phyloP scores from a whole-genome alignment of 768 basidiomycete species.

The Boletus patriciae region DNA sequence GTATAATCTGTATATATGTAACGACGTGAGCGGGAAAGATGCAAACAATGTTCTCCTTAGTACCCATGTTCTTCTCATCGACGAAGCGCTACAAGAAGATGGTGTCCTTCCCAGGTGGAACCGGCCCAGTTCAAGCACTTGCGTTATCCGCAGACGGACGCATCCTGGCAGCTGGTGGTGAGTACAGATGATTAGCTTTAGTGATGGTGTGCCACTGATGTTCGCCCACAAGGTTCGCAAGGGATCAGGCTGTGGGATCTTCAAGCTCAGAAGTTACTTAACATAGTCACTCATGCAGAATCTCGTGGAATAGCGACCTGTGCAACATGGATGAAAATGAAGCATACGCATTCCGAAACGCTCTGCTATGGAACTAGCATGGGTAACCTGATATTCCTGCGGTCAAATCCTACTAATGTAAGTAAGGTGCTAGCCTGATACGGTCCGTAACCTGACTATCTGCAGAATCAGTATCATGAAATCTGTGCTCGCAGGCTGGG shows the following conservation, averaged over 20 bases:
- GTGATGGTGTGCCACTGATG: neutral
- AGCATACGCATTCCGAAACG: neutral
- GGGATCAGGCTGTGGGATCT: neutral
- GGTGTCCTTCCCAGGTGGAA: too few species aligned
- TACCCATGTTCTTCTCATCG: too few species aligned
- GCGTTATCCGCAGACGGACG: too few species aligned
- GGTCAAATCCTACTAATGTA: neutral
- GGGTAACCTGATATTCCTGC: neutral
- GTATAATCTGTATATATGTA: too few species aligned
- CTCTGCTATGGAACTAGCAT: neutral
- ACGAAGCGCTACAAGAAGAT: too few species aligned
- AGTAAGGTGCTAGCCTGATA: neutral
- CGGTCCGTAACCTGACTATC: too few species aligned
- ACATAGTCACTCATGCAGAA: too few species aligned
- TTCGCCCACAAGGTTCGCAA: neutral
- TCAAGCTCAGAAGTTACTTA: neutral
- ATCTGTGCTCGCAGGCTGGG: neutral
- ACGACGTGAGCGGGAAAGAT: too few species aligned
- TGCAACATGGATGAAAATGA: neutral
- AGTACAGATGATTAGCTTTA: too few species aligned
- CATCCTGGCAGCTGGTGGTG: too few species aligned
- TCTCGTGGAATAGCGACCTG: neutral
- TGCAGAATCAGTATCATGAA: neutral
- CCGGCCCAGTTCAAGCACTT: too few species aligned
- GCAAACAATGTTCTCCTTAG: too few species aligned